Conservation (phyloP, 2,329 filamentous ascomycete species). For the Geosmithia putterillii region DNA sequence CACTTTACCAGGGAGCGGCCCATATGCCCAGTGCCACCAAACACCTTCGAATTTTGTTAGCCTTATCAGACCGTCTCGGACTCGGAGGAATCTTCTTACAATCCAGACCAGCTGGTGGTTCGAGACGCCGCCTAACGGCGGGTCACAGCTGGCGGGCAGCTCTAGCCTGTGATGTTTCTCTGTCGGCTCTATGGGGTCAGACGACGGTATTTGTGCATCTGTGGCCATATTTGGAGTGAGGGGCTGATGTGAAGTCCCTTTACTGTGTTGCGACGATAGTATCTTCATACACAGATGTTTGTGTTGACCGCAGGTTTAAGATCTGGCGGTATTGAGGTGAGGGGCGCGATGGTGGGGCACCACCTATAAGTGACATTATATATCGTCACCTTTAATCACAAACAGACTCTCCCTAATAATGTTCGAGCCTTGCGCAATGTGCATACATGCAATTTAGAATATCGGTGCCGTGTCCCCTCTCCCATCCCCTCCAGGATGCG, state of each 20-base stretch:
- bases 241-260: not conserved
- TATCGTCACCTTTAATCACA: not conserved
- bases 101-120: constrained; percentile 81
- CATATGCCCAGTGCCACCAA: constrained; percentile 95
- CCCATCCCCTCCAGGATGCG: too few relatives aligned
- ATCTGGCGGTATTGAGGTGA: not conserved
- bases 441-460: not conserved
- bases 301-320: not conserved
- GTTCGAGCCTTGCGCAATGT: not conserved
- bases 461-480: too few relatives aligned
- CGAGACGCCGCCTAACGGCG: constrained; percentile 54
- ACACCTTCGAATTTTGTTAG: constrained; percentile 46
- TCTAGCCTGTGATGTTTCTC: constrained; percentile 26
- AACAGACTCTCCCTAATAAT: not conserved
- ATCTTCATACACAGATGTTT: not conserved
- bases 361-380: not conserved
- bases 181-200: not conserved
- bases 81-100: constrained; percentile 33
- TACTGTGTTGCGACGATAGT: not conserved
- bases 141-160: constrained; percentile 77
- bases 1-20: constrained; percentile 79
- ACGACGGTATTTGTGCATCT: not conserved
- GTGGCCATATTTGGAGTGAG: not conserved
- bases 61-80: not conserved
- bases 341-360: not conserved